phyloP scores from a whole-genome alignment of 2,329 filamentous ascomycete species.

The Hyphodiscus sp. region DNA sequence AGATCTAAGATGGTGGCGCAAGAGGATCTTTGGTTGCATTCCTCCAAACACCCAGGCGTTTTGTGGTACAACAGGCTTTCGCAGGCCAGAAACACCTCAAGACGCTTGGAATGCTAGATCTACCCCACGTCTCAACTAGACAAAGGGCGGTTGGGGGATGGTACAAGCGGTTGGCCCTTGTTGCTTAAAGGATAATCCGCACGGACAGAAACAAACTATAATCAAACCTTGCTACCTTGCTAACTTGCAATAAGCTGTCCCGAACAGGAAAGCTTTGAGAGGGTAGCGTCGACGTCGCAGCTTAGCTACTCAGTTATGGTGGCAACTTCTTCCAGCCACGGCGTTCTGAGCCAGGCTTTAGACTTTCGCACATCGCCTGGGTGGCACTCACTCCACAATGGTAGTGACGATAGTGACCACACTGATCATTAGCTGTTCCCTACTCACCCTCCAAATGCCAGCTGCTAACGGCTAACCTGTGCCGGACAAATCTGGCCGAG shows the following conservation, averaged over 20 bases:
- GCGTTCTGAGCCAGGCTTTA: not conserved
- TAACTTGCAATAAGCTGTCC: not conserved
- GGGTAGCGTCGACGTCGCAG: not conserved
- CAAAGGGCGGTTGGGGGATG: not conserved
- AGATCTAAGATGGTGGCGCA: not conserved
- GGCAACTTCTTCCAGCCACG: not conserved
- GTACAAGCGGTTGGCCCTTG: not conserved
- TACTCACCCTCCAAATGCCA: no score
- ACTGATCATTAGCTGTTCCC: no score
- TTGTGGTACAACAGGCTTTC: not conserved
- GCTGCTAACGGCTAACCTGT: not conserved
- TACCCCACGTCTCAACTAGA: not conserved
- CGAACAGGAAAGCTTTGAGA: not conserved
- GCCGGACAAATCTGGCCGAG: not conserved
- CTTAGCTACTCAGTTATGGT: not conserved
- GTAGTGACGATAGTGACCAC: not conserved
- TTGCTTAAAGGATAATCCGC: not conserved
- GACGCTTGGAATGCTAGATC: not conserved
- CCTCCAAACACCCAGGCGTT: not conserved
- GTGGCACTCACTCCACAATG: not conserved
- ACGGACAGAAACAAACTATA: not conserved
- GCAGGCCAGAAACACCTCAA: not conserved
- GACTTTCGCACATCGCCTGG: no score
- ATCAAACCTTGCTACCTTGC: not conserved
- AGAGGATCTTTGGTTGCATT: not conserved